Evolutionary conservation across 768 basidiomycete species (phyloP), one percentile per base, ranked within the genome.

Genomic region (Rhodotorula graminis): DNA sequence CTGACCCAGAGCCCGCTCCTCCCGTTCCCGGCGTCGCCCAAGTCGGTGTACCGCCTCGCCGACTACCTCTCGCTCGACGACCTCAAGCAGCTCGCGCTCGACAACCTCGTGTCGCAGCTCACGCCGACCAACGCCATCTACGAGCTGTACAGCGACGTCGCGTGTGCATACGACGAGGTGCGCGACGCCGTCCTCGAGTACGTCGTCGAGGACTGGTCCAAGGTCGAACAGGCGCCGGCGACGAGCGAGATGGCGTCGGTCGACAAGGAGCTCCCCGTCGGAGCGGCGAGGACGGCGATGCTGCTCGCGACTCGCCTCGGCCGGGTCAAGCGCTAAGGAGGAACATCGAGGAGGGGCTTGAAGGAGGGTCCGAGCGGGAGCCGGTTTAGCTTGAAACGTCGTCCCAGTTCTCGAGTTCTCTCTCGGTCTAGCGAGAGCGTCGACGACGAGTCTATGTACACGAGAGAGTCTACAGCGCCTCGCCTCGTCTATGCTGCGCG

Each of bases 41-140:
- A 69, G 31, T 67, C 57, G 3, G 40, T 64, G 58, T 72, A 47
- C 65, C 59, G 56, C 11, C 70, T 65, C 61, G 67, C 64, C 14
- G 53, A 65, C 49, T 37, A n/a, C 64, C 70, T 65, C 64, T 49
- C 19, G 42, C 60, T 63, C 25, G 31, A 10, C 3, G 25, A n/a
- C 27, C 50, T 61, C 53, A 10, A n/a, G 31, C 5, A 37, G 25
- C 52, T 71, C 61, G 69, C 69, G 29, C 59, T 70, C 59, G 27
- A 42, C 29, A 29, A 40, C 47, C 7, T 71, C 58, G 21, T 31
- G 49, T 3, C 33, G 19, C 50, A 65, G 40, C 49, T 67, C 46
- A 55, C 70, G n/a, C 15, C 49, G 56, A 7, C 55, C 37, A 62
- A 63, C 52, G 62, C 59, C 56, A 16, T 31, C n/a, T n/a, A n/a